A percentile compares a stretch with the other conserved stretches of the same genome.
Evolutionary conservation across 177 flowering plant genomes (phyloP).

Genomic region (Vitis hybrid): DNA sequence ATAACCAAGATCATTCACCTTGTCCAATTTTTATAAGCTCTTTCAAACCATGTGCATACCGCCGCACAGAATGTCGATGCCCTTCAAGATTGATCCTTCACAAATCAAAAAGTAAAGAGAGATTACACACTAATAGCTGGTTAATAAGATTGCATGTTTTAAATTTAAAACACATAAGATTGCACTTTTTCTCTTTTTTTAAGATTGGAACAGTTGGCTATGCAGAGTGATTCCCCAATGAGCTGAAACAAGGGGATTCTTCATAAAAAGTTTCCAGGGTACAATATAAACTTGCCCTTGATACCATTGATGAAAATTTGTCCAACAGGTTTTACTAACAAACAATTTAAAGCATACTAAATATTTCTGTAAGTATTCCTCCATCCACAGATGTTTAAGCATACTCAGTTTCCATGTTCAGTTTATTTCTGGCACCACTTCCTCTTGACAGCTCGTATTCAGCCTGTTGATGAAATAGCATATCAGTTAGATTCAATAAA

Average conservation of each 20-base stretch:
- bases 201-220: not conserved
- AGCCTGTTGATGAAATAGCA: slow-evolving; percentile 39
- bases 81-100: slow-evolving; percentile 83
- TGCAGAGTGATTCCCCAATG: too few species aligned
- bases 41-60: slow-evolving; percentile 73
- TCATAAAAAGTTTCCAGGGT: not conserved
- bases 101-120: slow-evolving; percentile 11
- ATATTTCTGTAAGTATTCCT: not conserved
- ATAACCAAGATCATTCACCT: slow-evolving; percentile 40
- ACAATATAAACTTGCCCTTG: too few species aligned
- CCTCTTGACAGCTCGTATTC: slow-evolving; percentile 72
- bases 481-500: not conserved
- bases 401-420: slow-evolving; percentile 72
- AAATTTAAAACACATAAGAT: too few species aligned
- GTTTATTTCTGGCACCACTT: slow-evolving; percentile 49
- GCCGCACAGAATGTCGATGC: slow-evolving; percentile 77
- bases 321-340: not conserved
- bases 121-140: not conserved
- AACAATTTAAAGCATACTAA: not conserved
- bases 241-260: not conserved
- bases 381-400: slow-evolving; percentile 22
- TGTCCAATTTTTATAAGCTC: slow-evolving; percentile 82
- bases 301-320: too few species aligned
- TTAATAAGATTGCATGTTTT: not conserved
- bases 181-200: not conserved